Evolutionary conservation across 2,329 filamentous ascomycete species (phyloP).

Genomic region (Conoideocrella luteorostrata): DNA sequence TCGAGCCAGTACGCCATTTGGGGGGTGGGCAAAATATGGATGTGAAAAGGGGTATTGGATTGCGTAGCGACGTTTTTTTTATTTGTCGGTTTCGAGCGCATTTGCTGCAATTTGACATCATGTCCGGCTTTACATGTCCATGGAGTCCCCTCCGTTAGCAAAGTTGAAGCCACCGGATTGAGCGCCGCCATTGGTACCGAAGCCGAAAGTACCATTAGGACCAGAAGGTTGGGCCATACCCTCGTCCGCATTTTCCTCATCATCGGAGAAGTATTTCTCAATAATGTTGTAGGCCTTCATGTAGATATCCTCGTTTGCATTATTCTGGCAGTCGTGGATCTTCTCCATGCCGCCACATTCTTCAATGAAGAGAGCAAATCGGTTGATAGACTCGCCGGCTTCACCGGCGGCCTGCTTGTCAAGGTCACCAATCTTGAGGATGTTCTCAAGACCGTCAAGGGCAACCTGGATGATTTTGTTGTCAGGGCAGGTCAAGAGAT

Average conservation of each 20-base stretch:
- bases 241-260: constrained; percentile 89
- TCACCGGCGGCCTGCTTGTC: constrained; percentile 86
- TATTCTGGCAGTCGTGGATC: constrained; percentile 99
- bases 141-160: constrained; percentile 61
- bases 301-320: constrained; percentile 99
- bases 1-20: constrained; percentile 16
- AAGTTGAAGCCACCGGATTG: constrained; percentile 91
- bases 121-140: constrained; percentile 55
- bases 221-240: constrained; percentile 64
- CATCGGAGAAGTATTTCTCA: constrained; percentile 99
- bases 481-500: constrained; percentile 90
- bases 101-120: too few species aligned
- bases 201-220: constrained; percentile 69
- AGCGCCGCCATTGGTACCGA: constrained; percentile 57
- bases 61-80: not conserved
- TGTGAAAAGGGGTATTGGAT: constrained; percentile 10
- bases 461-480: constrained; percentile 99
- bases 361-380: constrained; percentile 96
- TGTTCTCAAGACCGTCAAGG: constrained; percentile 96
- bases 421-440: constrained; percentile 97
- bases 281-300: constrained; percentile 99
- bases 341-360: constrained; percentile 99
- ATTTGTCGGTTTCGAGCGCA: too few species aligned
- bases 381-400: constrained; percentile 77
- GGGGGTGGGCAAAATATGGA: constrained; percentile 13